Evolutionary conservation across 2,329 filamentous ascomycete genomes (phyloP), one percentile per base, ranked within the genome.

Genomic region (Aspergillus fructus): DNA sequence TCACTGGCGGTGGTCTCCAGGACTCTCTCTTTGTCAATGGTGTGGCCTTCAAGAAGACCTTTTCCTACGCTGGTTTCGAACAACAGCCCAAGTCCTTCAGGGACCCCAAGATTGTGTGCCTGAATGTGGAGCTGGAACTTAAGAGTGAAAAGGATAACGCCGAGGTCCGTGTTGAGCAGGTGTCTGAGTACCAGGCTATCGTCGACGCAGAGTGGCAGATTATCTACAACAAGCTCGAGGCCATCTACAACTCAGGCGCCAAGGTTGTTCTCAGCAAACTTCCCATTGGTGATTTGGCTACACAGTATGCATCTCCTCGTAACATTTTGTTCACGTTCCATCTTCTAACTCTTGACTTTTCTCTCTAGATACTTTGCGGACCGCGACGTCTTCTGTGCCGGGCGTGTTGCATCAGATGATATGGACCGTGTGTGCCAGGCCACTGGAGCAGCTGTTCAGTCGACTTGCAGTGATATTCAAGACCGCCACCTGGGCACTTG

Each of bases 121-220:
- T 99, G 67, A 99, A 97, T 75, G 94, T 99, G 67, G 94, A 99
- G 79, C 84, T 99, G 61, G 94, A 99, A 80, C 83, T 99, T 67
- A 99, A 99, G 86, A 93, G 91, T 61, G 94, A 99, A 78, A 99
- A 97, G 83, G 94, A 99, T 80, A 99, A 99, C 71, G 94, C 94
- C 59, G 94, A 99, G 81, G 92, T 99, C 62, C 89, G 94, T 59
- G 93, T 99, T 58, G 94, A 97, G 79, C 93, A 97, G 77, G 94
- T 99, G 52, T 96, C 93, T 19, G 94, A 99, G 79, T 99, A 99
- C 81, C 94, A 99, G 80, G 94, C 94, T 62, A 97, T 99, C 67
- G 94, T 99, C 73, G 94, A 99, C 72, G 94, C 94, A 30, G 94
- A 99, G 78, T 99, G 94, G 94, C 92, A 97, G 78, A 99, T 99